Evolutionary conservation across 2,329 filamentous ascomycete species (phyloP).

Genomic region (Rhynchosporium secalis): DNA sequence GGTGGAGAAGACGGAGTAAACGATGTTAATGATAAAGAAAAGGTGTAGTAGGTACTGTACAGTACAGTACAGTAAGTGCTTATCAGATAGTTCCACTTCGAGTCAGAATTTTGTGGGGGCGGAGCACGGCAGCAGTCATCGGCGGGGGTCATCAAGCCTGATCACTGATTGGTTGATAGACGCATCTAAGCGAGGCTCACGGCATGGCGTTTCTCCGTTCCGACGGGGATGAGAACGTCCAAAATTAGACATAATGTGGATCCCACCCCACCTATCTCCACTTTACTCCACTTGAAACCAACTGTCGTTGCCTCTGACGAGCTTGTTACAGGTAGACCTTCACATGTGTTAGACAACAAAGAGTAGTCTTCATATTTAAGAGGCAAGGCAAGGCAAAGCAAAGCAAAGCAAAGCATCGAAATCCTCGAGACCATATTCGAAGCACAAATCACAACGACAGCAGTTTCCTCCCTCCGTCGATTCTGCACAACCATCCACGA

Average conservation of each 20-base stretch:
- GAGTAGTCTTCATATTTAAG: too few species aligned
- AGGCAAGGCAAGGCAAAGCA: too few species aligned
- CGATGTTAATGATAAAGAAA: too few species aligned
- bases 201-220: background rate
- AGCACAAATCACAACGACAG: background rate
- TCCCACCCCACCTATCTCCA: too few species aligned
- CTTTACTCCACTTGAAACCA: background rate
- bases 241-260: background rate
- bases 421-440: background rate
- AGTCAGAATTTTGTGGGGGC: background rate
- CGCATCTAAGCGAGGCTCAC: background rate
- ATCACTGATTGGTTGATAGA: background rate
- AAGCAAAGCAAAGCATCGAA: background rate
- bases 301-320: constrained; percentile 2
- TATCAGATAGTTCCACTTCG: too few species aligned
- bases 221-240: background rate
- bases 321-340: constrained; percentile 1
- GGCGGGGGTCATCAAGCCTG: background rate
- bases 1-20: too few species aligned
- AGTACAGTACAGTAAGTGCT: too few species aligned
- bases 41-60: too few species aligned
- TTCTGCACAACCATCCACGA: too few species aligned
- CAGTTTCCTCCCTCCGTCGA: background rate
- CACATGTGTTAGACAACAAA: too few species aligned
- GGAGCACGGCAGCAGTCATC: background rate